These are phyloP conservation scores for Colletotrichum sansevieriae DNA, from an alignment of 2,329 filamentous ascomycete genomes.

Conservation along the genomic window DNA sequence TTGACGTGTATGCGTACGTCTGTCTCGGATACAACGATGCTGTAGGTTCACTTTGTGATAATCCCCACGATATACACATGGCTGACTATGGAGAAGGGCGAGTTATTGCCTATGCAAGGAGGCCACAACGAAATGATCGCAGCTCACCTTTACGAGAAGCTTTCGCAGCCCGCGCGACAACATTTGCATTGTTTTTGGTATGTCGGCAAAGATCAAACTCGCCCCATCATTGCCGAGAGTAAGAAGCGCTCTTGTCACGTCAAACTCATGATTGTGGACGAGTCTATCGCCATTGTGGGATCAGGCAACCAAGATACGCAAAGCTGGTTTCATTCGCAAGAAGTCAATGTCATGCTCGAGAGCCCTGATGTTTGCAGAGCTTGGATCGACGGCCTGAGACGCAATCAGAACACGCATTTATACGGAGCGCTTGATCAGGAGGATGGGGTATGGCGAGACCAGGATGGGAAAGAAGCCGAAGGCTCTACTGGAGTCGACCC, in stretches of 20 bases:
- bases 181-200: conserved; percentile 12
- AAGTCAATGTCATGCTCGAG: conserved; percentile 83
- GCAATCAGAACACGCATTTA: conserved; percentile 73
- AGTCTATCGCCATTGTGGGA: background rate
- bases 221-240: background rate
- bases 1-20: conserved; percentile 78
- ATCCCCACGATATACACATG: background rate
- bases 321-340: conserved; percentile 82
- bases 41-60: conserved; percentile 48
- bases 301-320: conserved; percentile 64
- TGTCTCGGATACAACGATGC: conserved; percentile 85
- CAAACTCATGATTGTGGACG: background rate
- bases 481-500: conserved; percentile 66
- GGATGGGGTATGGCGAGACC: conserved; percentile 74
- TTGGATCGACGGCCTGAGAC: conserved; percentile 43
- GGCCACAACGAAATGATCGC: conserved; percentile 82
- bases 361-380: conserved; percentile 66
- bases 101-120: conserved; percentile 81
- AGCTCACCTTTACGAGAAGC: conserved; percentile 66
- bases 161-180: conserved; percentile 55
- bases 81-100: conserved; percentile 60
- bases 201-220: background rate
- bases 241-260: conserved; percentile 6
- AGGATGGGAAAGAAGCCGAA: conserved; percentile 60
- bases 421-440: conserved; percentile 69